Evolutionary conservation across 176 grass and related monocot species (phyloP), one percentile per base, ranked within the genome.

Genomic region (Metroxylon sagu): DNA sequence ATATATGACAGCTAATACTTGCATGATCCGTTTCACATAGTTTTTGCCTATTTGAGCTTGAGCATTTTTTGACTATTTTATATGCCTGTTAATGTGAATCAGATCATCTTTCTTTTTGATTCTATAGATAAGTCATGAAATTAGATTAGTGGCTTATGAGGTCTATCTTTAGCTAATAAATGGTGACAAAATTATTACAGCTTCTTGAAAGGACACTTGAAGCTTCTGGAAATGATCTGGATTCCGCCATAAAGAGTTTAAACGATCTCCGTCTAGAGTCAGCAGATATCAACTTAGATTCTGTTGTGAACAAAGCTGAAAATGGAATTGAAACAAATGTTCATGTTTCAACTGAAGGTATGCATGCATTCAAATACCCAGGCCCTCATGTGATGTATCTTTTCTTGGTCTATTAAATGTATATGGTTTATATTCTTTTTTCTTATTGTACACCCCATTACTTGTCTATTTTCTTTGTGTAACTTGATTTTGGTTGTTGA

Each of bases 191-290:
- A 76, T 65, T 49, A 61, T 76, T 87, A 72, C 78, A 97, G 92
- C 16, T 87, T 72, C 80, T 97, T 76, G 87, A 97, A 77, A 76
- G 66, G 50, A 65, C 87, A 58, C 70, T 97, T 29, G 80, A 97
- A 70, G 84, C 78, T 26, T 88, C 92, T 50, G 83, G 87, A 69
- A 83, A 88, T 66, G 86, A 97, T 75, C 63, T 97, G 57, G 92
- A 97, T 75, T 74, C 77, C 51, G 80, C 92, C 65, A 90, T 97
- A 65, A 77, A 86, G 74, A 88, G 77, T 68, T 75, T 97, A 78
- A 80, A 71, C 55, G 70, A 88, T 26, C 71, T 88, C 51, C 69
- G 56, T n/a, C 71, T 90, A 16, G 86, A 77, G 56, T 85, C 82
- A 30, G 54, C 74, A 26, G 73, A 74, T 31, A 62, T 57, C 21